These are phyloP conservation scores for Metschnikowia chrysomelidarum DNA, from an alignment of 805 yeast species.

Conservation along the genomic window DNA sequence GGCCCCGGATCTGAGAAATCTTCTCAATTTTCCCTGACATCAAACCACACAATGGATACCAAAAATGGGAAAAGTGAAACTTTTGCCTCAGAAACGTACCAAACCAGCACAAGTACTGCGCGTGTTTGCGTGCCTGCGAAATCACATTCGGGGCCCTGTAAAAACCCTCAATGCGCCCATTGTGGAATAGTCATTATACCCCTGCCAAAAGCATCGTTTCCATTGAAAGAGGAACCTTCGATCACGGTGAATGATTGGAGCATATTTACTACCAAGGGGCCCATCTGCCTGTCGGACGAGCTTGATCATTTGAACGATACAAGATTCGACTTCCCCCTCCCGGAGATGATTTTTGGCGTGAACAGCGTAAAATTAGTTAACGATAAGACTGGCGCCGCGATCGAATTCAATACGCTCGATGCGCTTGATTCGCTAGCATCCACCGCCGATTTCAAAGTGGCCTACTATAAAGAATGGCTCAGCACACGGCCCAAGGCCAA, in stretches of 20 bases:
- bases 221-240: conserved; percentile 65
- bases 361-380: conserved; percentile 56
- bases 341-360: conserved; percentile 97
- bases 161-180: conserved; percentile 51
- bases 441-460: conserved; percentile 51
- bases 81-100: too few species aligned
- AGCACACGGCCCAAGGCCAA: conserved; percentile 29
- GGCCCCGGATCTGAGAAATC: not conserved
- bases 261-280: conserved; percentile 66
- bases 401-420: conserved; percentile 74
- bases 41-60: too few species aligned
- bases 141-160: conserved; percentile 35
- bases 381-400: conserved; percentile 37
- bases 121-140: conserved; percentile 42
- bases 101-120: not conserved
- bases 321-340: conserved; percentile 73
- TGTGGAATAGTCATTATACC: conserved; percentile 81
- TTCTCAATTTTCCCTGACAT: too few species aligned
- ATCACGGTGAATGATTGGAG: conserved; percentile 74
- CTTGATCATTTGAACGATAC: conserved; percentile 63
- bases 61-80: too few species aligned
- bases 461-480: conserved; percentile 85
- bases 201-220: conserved; percentile 64
- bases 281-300: conserved; percentile 73
- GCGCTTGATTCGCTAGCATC: conserved; percentile 49